Base-by-base conservation (phyloP, 495 filamentous ascomycete species). In the Terfezia boudieri region DNA sequence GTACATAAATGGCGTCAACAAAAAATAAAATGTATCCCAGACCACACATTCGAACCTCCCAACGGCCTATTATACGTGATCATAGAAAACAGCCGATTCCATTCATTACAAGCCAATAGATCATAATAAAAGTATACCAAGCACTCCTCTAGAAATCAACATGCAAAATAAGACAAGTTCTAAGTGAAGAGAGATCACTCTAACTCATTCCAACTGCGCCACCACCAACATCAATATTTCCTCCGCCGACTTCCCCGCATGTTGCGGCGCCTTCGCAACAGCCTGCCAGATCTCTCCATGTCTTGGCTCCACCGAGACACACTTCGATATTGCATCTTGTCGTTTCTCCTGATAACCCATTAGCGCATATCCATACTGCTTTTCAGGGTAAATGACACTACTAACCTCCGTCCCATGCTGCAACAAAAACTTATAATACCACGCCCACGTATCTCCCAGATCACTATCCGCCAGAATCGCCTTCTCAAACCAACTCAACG, bases 401-500 rank as follows among this genome's bases (percentile, higher is more conserved):
- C 41, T 14, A 14, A 46, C 41, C 41, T 80, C 82, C 26, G 83
- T 93, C 6, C 92, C 92, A 71, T 98, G 86, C 73, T 90, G 81
- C 57, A 75, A 56, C 60, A 95, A 64, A 63, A 95, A 98, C 68
- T 89, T 92, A 67, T 83, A 90, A 61, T 94, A 98, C 89, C 89
- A 98, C 41, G 86, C 90, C 90, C 90, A 98, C 7, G 81, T 86
- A 70, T 98, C 90, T 36, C 92, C 90, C 36, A 79, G 67, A 65
- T 95, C 88, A 26, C 78, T 74, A 61, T 96, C 85, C 11, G 86
- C 71, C 53, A 93, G 68, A 53, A 94, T 79, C 5, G 90, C 90
- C 69, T 94, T 90, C 71, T 93, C 84, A 63, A 98, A 96, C 90
- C 90, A 98, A 54, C 78, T 88, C 69, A 82, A 77, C 10, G 92